These are phyloP conservation scores for Macrotyloma uniflorum DNA, from an alignment of 306 rosid genomes.

Conservation along the genomic window DNA sequence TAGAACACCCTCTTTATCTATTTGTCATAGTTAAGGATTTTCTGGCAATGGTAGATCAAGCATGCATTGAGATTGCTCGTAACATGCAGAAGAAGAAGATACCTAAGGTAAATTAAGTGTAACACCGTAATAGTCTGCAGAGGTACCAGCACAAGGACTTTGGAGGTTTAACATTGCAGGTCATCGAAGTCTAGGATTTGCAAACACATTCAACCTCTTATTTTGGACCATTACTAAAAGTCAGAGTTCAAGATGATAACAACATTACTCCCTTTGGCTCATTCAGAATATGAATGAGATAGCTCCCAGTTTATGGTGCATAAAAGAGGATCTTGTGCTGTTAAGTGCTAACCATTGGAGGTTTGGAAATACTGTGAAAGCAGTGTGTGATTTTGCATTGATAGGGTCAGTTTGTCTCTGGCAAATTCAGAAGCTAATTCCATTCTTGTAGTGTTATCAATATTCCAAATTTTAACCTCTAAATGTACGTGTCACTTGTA, in stretches of 20 bases:
- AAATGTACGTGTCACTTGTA: slow-evolving; percentile 21
- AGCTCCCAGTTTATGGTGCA: not conserved
- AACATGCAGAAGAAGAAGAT: slow-evolving; percentile 64
- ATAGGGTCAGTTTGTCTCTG: slow-evolving; percentile 5
- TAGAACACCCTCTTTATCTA: slow-evolving; percentile 64
- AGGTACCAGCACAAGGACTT: slow-evolving; percentile 16
- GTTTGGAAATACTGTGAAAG: slow-evolving; percentile 5
- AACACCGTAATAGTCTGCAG: slow-evolving; percentile 25
- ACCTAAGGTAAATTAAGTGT: slow-evolving; percentile 36
- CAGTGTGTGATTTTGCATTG: not conserved
- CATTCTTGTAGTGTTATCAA: slow-evolving; percentile 11
- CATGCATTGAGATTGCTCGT: slow-evolving; percentile 78
- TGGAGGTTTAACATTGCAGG: not conserved
- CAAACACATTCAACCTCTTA: slow-evolving; percentile 46
- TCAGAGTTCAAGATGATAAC: slow-evolving; percentile 17
- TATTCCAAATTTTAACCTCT: slow-evolving; percentile 22
- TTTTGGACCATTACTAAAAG: not conserved
- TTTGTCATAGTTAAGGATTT: slow-evolving; percentile 86
- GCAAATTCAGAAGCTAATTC: slow-evolving; percentile 3
- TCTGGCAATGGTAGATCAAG: slow-evolving; percentile 84
- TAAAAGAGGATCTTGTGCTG: not conserved
- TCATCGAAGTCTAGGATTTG: slow-evolving; percentile 37
- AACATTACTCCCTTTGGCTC: not conserved
- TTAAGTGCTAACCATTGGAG: slow-evolving; percentile 5
- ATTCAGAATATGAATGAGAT: not conserved